Evolutionary conservation across 2,329 filamentous ascomycete species (phyloP), one percentile per base, ranked within the genome.

Genomic region (Colletotrichum navitas): DNA sequence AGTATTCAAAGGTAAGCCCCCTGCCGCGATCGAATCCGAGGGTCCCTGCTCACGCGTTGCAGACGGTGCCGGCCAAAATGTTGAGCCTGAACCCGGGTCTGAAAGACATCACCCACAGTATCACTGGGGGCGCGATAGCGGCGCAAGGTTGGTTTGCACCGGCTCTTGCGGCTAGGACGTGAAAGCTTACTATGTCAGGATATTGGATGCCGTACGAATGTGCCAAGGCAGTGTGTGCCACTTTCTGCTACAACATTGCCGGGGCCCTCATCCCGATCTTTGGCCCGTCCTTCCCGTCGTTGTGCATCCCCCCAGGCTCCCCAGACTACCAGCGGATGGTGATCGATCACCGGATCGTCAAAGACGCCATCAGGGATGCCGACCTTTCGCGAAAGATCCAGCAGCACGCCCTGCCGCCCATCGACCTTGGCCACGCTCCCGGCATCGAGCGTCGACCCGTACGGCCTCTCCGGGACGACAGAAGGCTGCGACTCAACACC

Each of bases 181-280:
- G 10, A 24, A 36, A n/a, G 41, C 36, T 62, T 12, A 71, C 45
- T 0, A 8, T 26, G 24, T 34, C 72, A 97, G 94, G 96, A 43
- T 99, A 98, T 81, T 99, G 96, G 96, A 94, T 98, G 89, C 95
- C 95, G 2, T 98, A 91, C 77, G 84, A 89, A 49, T 97, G 94
- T 75, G 96, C 96, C 58, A 92, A 89, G 81, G 94, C 94, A 14
- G 85, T 99, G 63, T 97, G 95, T 77, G 89, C 93, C 5, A 98
- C 93, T 0, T 98, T 98, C 80, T 98, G 95, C 83, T 90, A 91
- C 79, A 84, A 88, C 45, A 97, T 99, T 73, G 91, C 95, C 18
- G 91, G 91, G 69, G 95, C 93, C 0, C 84, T 99, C 66, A 96
- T 96, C 11, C 96, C 96, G 6, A 86, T 99, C 71, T 99, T 99